Base-by-base conservation (phyloP, 495 filamentous ascomycete genomes). In the Geoglossum glabrum region DNA sequence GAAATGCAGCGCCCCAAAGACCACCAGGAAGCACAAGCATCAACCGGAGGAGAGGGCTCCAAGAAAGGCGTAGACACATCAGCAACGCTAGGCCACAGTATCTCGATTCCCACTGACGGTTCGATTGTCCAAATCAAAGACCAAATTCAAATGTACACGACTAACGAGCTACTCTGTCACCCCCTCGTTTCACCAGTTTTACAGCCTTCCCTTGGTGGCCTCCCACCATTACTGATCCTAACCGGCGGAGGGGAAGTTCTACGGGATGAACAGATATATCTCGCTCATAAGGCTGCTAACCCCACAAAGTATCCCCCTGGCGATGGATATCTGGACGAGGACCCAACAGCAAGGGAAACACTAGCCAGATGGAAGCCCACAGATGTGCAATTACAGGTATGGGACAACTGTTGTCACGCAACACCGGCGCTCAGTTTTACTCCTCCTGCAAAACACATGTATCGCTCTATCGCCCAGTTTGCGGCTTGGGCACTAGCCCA, bases 391-490 rank as follows among this genome's bases (percentile, higher is more conserved):
- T 73, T 97, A n/a, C 90, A 97, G 67, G 84, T 97, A 7, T 96
- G 90, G 87, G 90, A 96, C 31, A 81, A 94, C 64, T 71, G 95
- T 19, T 97, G 90, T 56, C 90, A 97, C 65, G 90, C 95, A 13
- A 85, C 83, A 1, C 86, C 88, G 5, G 93, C 88, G 0, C 72
- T 97, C 13, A 90, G 85, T 66, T 97, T 90, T 64, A 95, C 90
- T 0, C 74, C 80, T n/a, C 90, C 90, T 1, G 90, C 90, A 10
- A 97, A 95, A 64, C 86, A 84, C 65, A 95, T 96, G 87, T 95
- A 85, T 66, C 78, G 87, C 25, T 82, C 83, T 8, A 81, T 96
- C 26, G 85, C 90, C 0, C 89, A 95, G 58, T 95, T 97, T 65
- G 86, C 87, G 10, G 85, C 87, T 0, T 95, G 89, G 89, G 83